Evolutionary conservation across 1,139 yeast genomes (phyloP).

Genomic region (Saccharomyces hybrid): DNA sequence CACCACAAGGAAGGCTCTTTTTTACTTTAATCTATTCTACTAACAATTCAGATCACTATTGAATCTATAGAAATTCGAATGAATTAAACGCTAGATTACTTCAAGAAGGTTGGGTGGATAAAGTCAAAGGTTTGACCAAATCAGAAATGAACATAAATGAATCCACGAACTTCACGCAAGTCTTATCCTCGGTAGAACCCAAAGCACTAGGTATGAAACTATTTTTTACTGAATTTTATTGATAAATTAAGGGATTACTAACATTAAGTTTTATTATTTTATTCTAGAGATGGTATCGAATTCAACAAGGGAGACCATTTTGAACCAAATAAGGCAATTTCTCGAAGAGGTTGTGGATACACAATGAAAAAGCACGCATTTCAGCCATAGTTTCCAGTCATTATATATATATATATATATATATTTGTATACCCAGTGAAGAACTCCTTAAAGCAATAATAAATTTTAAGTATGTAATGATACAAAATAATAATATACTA

Average conservation of each 20-base stretch:
- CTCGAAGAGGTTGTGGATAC: constrained; percentile 42
- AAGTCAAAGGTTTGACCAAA: constrained; percentile 53
- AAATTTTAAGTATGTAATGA: background rate
- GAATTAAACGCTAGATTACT: constrained; percentile 56
- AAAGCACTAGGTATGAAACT: constrained; percentile 46
- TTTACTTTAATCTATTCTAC: background rate
- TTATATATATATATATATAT: background rate
- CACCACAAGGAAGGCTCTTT: background rate
- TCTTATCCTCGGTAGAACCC: constrained; percentile 51
- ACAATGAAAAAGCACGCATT: constrained; percentile 11
- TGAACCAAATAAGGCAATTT: constrained; percentile 52
- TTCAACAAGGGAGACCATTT: constrained; percentile 50
- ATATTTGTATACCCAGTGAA: no score
- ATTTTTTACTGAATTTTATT: constrained; percentile 1
- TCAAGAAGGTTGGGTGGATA: constrained; percentile 83
- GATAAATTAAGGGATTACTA: background rate
- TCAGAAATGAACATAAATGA: constrained; percentile 31
- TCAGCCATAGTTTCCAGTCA: background rate
- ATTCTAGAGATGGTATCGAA: constrained; percentile 52
- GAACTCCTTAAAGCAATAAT: background rate
- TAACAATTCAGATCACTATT: constrained; percentile 7
- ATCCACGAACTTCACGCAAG: constrained; percentile 44
- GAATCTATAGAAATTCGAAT: constrained; percentile 40
- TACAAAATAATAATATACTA: constrained; percentile 2
- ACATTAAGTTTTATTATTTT: constrained; percentile 5